These are phyloP conservation scores for Metarhizium humberi DNA, from an alignment of 2,329 filamentous ascomycete species.

Conservation along the genomic window DNA sequence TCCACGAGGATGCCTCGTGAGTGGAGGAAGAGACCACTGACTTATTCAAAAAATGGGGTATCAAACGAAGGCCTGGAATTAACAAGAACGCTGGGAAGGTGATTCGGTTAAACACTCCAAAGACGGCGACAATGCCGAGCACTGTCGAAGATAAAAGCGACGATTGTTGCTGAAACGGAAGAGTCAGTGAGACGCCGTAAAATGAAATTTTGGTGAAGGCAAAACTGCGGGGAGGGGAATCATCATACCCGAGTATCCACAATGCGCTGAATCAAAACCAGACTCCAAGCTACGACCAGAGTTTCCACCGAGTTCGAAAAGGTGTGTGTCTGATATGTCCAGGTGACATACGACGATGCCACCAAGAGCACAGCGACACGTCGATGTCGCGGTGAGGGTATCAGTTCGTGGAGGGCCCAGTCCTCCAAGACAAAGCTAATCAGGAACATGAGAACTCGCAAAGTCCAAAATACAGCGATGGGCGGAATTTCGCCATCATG, in stretches of 20 bases:
- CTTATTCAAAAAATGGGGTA: slow-evolving; percentile 80
- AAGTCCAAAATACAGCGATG: slow-evolving; percentile 79
- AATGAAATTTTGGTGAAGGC: slow-evolving; percentile 7
- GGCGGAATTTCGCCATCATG: slow-evolving; percentile 69
- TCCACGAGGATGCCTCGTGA: background rate
- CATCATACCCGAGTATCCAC: slow-evolving; percentile 59
- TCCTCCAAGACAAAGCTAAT: slow-evolving; percentile 95
- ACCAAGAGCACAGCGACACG: slow-evolving; percentile 72
- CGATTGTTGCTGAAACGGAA: slow-evolving; percentile 51
- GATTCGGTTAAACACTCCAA: slow-evolving; percentile 91
- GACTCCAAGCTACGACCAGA: slow-evolving; percentile 81
- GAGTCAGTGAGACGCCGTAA: background rate
- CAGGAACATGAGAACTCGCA: slow-evolving; percentile 85
- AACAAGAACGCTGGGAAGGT: slow-evolving; percentile 92
- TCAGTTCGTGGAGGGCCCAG: slow-evolving; percentile 91
- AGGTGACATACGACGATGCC: slow-evolving; percentile 94
- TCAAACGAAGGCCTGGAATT: slow-evolving; percentile 70
- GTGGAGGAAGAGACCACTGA: slow-evolving; percentile 31
- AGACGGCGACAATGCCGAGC: slow-evolving; percentile 71
- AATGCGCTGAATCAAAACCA: slow-evolving; percentile 86
- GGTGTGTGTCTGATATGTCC: slow-evolving; percentile 97
- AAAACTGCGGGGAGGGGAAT: slow-evolving; percentile 2
- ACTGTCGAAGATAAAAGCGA: slow-evolving; percentile 67
- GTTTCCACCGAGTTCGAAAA: slow-evolving; percentile 98
- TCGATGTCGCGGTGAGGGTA: slow-evolving; percentile 63